Evolutionary conservation across 108 stramenopile species (phyloP).

Genomic region (Parietichytrium sp.): DNA sequence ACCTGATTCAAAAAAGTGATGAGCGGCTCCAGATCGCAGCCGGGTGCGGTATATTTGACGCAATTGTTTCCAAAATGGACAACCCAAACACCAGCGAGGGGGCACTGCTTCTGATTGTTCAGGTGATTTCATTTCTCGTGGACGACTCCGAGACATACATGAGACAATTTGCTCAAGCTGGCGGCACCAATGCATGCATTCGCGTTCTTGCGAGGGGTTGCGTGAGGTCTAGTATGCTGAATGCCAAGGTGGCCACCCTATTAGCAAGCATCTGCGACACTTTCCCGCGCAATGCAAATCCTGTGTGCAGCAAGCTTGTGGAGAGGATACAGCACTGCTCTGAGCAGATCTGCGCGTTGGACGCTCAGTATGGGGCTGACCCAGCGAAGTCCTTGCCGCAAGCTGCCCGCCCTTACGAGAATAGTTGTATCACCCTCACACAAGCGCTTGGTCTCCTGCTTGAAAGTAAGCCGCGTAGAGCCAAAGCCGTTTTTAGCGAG

Average conservation of each 20-base stretch:
- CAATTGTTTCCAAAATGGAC: neutral
- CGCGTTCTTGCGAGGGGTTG: conserved; percentile 1
- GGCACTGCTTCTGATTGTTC: neutral
- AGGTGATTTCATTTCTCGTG: conserved; percentile 7
- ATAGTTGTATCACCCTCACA: neutral
- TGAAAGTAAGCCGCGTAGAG: neutral
- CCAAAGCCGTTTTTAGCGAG: neutral
- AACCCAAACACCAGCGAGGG: neutral
- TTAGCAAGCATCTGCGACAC: conserved; percentile 5
- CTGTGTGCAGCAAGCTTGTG: neutral
- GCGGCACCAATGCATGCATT: neutral
- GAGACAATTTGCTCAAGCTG: neutral
- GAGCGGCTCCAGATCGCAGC: neutral
- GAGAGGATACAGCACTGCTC: no score
- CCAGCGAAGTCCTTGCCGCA: no score
- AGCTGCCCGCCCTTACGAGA: no score
- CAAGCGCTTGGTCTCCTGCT: conserved; percentile 3
- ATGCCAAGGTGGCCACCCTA: neutral
- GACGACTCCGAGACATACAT: neutral
- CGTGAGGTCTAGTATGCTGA: neutral
- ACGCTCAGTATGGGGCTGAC: no score
- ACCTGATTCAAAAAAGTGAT: neutral
- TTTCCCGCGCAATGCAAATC: neutral
- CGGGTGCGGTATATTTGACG: neutral
- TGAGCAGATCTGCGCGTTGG: no score